Percentiles rank a stretch among this genome's conserved stretches.
phyloP scores from a whole-genome alignment of 805 yeast genomes.

The Blastobotrys terrestris region DNA sequence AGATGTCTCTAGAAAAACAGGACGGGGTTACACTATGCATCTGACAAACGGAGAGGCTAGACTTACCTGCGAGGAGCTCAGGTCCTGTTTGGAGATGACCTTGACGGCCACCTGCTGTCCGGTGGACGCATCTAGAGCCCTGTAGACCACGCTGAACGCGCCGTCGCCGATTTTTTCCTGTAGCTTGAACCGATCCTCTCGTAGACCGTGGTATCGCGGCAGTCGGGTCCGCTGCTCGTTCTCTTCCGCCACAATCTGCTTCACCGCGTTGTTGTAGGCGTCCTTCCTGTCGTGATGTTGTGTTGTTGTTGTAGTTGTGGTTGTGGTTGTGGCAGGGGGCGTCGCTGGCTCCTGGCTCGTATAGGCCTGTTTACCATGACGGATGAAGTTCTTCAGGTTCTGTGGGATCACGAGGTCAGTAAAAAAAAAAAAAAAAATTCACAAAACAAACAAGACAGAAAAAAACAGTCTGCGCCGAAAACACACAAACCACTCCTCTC shows the following conservation, averaged over 20 bases:
- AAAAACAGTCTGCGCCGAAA: too few species aligned
- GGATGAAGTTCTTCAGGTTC: constrained; percentile 53
- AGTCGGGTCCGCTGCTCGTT: constrained; percentile 25
- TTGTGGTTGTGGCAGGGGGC: neutral
- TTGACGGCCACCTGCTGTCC: constrained; percentile 62
- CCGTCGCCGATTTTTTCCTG: constrained; percentile 54
- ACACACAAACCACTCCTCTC: too few species aligned
- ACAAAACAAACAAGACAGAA: neutral
- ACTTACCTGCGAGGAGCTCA: constrained; percentile 34
- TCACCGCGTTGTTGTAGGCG: constrained; percentile 32
- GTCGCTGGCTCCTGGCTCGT: neutral
- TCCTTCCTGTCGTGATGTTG: constrained; percentile 18
- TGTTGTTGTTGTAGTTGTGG: constrained; percentile 1
- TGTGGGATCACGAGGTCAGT: constrained; percentile 13
- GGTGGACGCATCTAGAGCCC: constrained; percentile 47
- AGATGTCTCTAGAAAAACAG: constrained; percentile 8
- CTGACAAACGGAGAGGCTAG: constrained; percentile 6
- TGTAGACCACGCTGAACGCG: constrained; percentile 82
- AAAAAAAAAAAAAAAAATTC: neutral
- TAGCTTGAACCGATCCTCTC: constrained; percentile 28
- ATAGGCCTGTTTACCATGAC: constrained; percentile 56
- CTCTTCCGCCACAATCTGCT: constrained; percentile 37
- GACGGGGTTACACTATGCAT: neutral
- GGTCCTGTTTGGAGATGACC: constrained; percentile 56
- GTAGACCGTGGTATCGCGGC: constrained; percentile 35